These are phyloP conservation scores for Coemansia sp. DNA, from an alignment of 192 early-diverging fungal species.

Conservation along the genomic window DNA sequence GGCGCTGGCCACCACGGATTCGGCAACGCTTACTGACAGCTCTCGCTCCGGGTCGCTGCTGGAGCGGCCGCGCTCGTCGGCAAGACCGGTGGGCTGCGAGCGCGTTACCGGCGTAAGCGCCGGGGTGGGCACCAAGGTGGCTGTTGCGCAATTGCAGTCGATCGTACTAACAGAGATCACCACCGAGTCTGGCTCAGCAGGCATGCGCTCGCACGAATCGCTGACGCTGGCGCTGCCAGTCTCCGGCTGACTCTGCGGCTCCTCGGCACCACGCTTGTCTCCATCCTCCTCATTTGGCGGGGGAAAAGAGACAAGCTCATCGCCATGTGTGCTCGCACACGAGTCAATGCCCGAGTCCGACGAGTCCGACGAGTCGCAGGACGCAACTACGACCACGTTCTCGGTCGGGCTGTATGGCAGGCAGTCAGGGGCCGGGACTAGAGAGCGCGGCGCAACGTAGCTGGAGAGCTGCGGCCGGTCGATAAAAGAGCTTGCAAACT, in stretches of 20 bases:
- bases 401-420: conserved; percentile 13
- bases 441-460: neutral
- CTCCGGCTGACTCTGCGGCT: no score
- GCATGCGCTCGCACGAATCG: no score
- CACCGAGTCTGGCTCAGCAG: neutral
- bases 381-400: conserved; percentile 16
- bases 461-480: conserved; percentile 15
- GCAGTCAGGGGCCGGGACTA: conserved; percentile 1
- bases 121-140: neutral
- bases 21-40: no score
- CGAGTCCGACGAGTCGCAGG: conserved; percentile 28
- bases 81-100: neutral
- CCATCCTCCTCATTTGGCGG: neutral
- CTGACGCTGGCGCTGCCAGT: no score
- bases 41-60: neutral
- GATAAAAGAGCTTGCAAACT: conserved; percentile 43
- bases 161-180: no score
- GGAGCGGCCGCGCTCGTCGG: neutral
- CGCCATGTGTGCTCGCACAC: neutral
- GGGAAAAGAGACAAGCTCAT: neutral
- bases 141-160: no score
- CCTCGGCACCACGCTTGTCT: neutral
- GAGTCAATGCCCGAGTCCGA: conserved; percentile 36
- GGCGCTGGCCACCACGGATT: no score
- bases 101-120: neutral